Base-by-base conservation (phyloP, 352 stramenopile genomes). In the Pythium apleroticum region DNA sequence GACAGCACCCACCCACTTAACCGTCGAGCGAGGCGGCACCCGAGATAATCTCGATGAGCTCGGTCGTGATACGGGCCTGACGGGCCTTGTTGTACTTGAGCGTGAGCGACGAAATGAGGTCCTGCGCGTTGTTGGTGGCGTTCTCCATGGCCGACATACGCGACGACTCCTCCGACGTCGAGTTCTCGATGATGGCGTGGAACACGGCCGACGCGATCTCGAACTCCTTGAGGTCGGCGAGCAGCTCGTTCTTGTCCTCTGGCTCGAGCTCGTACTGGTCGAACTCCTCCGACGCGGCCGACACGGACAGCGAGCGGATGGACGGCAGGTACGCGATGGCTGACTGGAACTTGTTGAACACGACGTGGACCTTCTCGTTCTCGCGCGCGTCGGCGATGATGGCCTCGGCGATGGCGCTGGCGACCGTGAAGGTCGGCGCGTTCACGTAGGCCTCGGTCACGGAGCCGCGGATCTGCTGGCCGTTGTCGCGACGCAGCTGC, bases 11-110 rank as follows among this genome's bases (percentile, higher is more conserved):
- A 28, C 43, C 39, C 43, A 50, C 66, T 80, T 86, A 89, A 74
- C 79, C 89, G 76, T 99, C 94, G 71, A 99, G 86, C 49, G 96
- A 98, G 57, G 96, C 90, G 35, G 97, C 97, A 84, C 97, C 97
- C 69, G 96, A 99, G 68, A 98, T 98, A 88, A 98, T 98, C 88
- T 98, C 96, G 84, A 98, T 98, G 56, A 98, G 81, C 83, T 98
- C 96, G 55, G 95, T 98, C 54, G 96, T 98, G 84, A 98, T 98
- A 71, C 95, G 89, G 41, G 95, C 86, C 76, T 98, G 96, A 65
- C 96, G 88, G 50, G 96, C 95, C 81, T 93, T 93, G 81, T 95
- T 95, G 83, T 95, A 95, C 65, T 84, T 70, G 66, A 93, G 78
- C 80, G 97, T 96, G 85, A 81, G 75, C 72, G 78, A 90, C 68